phyloP scores from a whole-genome alignment of 2,329 filamentous ascomycete species.

The Microsporum ferrugineum region DNA sequence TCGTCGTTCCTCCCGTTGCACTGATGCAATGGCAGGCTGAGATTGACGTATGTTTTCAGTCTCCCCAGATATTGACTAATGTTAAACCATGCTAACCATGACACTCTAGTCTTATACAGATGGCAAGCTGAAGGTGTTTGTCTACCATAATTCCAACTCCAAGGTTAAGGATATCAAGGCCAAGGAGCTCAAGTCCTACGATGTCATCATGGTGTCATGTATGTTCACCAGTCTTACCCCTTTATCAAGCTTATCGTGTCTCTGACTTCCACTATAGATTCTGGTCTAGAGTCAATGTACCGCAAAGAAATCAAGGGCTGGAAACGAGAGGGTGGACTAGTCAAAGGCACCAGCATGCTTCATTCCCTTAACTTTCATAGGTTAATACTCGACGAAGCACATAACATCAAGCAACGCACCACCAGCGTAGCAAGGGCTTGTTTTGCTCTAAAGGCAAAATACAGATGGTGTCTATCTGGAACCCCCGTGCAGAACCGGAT shows the following conservation, averaged over 20 bases:
- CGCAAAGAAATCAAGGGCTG: slow-evolving; percentile 89
- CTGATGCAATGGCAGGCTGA: slow-evolving; percentile 90
- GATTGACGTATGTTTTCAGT: slow-evolving; percentile 46
- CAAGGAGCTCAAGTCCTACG: slow-evolving; percentile 65
- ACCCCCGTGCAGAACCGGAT: slow-evolving; percentile 96
- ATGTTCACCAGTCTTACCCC: slow-evolving; percentile 36
- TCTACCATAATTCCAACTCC: slow-evolving; percentile 77
- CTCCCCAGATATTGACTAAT: not conserved
- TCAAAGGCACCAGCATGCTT: slow-evolving; percentile 68
- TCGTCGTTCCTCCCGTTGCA: slow-evolving; percentile 84
- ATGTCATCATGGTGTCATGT: slow-evolving; percentile 97
- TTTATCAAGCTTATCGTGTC: not conserved
- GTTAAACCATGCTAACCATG: slow-evolving; percentile 9
- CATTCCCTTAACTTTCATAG: slow-evolving; percentile 82
- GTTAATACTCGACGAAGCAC: slow-evolving; percentile 85
- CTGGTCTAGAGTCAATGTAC: slow-evolving; percentile 74
- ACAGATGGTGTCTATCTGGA: slow-evolving; percentile 92
- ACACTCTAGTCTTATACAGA: slow-evolving; percentile 54
- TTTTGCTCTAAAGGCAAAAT: slow-evolving; percentile 75
- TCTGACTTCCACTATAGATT: slow-evolving; percentile 25
- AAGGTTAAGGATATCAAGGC: slow-evolving; percentile 67
- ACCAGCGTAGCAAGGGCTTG: slow-evolving; percentile 91
- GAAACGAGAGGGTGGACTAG: slow-evolving; percentile 62
- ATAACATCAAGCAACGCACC: slow-evolving; percentile 74
- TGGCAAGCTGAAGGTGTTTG: slow-evolving; percentile 76